Evolutionary conservation across 2,329 filamentous ascomycete species (phyloP), one percentile per base, ranked within the genome.

Genomic region (Fusarium gaditjirri): DNA sequence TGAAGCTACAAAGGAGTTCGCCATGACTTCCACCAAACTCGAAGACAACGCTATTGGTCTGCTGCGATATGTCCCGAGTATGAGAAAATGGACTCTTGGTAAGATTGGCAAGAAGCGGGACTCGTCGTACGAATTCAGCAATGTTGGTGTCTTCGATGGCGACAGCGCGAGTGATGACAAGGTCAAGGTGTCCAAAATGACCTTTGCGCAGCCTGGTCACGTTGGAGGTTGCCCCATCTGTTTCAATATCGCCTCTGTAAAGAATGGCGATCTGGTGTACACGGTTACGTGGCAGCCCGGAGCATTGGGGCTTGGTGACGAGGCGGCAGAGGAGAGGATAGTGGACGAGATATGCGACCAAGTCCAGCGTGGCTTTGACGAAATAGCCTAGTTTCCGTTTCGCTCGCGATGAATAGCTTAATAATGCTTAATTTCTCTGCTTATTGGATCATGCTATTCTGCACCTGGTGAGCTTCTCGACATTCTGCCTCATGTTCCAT

Each of bases 261-360:
- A 72, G 56, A 72, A 64, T 42, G 64, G 69, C 9, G 63, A 61
- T 42, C 29, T 78, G 39, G 50, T 73, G 10, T 77, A 65, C 36
- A 77, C 76, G 14, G 59, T 74, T 35, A 77, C 72, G 44, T 78
- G 76, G 76, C 74, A 75, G 23, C 27, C 21, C 4, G 75, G 75
- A n/a, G 69, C 75, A 23, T 39, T 78, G 59, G 75, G 62, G 38
- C 62, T 78, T 39, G 56, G 61, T 47, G 42, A 55, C 9, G 61
- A 67, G 39, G 63, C 55, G 8, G 52, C 71, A 16, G 75, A 77
- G 33, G 71, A 67, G 6, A 38, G 38, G 41, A 44, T 75, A 46
- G 69, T 77, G 25, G 72, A 73, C 7, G 58, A 56, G 19, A 68
- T 77, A 17, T 76, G 75, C 53, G 31, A 52, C 4, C 43, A 55